A percentile compares a stretch with the other conserved stretches of the same genome.
Evolutionary conservation across 208 protist species (phyloP).

Genomic region (Polymyxa betae): DNA sequence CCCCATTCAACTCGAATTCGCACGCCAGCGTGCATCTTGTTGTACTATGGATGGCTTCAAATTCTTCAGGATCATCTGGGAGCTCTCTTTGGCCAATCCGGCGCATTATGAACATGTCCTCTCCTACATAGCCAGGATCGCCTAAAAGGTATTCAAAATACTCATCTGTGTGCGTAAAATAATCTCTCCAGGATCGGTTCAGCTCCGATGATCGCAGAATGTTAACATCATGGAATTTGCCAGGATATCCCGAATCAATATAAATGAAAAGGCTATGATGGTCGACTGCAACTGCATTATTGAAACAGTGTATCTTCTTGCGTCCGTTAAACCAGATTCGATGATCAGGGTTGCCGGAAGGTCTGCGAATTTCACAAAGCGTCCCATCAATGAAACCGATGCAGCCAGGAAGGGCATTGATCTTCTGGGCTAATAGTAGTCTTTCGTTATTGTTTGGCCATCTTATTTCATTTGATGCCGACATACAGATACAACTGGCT

Average conservation of each 20-base stretch:
- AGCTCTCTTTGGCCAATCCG: too few relatives aligned
- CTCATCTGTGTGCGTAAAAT: slow-evolving; percentile 3
- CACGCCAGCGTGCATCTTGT: not conserved
- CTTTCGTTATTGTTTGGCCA: not conserved
- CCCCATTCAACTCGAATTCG: slow-evolving; percentile 44
- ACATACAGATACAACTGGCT: not conserved
- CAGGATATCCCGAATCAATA: not conserved
- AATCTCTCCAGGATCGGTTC: not conserved
- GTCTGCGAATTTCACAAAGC: slow-evolving; percentile 18
- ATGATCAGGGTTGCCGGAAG: not conserved
- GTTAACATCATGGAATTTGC: not conserved
- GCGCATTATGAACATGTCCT: too few relatives aligned
- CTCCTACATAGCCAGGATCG: too few relatives aligned
- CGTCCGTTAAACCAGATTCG: not conserved
- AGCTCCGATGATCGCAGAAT: not conserved
- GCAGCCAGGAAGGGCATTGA: not conserved
- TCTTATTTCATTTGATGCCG: not conserved
- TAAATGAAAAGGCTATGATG: not conserved
- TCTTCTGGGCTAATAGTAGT: not conserved
- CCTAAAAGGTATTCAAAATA: not conserved
- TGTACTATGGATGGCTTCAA: not conserved
- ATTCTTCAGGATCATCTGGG: too few relatives aligned
- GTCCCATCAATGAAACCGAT: not conserved
- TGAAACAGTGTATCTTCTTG: slow-evolving; percentile 1
- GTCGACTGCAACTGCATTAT: not conserved